Evolutionary conservation across 108 stramenopile genomes (phyloP), one percentile per base, ranked within the genome.

Genomic region (Fragilariopsis cylindrus): DNA sequence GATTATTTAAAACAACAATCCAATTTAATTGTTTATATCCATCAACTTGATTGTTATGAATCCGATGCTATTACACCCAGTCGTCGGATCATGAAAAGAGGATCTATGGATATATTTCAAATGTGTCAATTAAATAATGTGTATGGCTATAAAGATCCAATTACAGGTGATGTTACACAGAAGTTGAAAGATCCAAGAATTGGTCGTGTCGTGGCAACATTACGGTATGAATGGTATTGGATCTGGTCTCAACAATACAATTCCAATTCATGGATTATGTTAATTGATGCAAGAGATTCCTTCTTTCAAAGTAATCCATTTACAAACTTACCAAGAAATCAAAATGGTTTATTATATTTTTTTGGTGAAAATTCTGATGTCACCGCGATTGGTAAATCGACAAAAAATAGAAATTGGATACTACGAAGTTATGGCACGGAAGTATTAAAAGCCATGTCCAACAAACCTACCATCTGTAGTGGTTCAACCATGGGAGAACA

Each of bases 141-240:
- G 5, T 87, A 75, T 70, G 82, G 68, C 7, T 18, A 72, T 49
- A 30, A 66, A 42, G 79, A 83, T 40, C 19, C 30, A 1, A 53
- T 60, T 3, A 50, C 74, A 40, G 73, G 73, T 4, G 72, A 57
- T 5, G 67, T 82, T 40, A 55, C 73, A 9, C 0, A 70, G 75
- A 60, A 79, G 8, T 75, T 81, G 5, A 52, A 79, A 18, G 94
- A 95, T 82, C 90, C 91, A 7, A 70, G 91, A 30, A 77, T 80
- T 47, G 82, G 86, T 44, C 85, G 94, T 7, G 90, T 89, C 21
- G 90, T 95, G 16, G 91, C 91, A 2, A 95, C 91, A 8, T 74
- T 89, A 4, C 78, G 94, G 58, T 95, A 91, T 69, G 94, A 95
- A 80, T 86, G 86, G 84, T 95, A 95, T 73, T 95, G 94, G 94